phyloP scores from a whole-genome alignment of 2,329 filamentous ascomycete genomes.

The Diaporthe amygdali region DNA sequence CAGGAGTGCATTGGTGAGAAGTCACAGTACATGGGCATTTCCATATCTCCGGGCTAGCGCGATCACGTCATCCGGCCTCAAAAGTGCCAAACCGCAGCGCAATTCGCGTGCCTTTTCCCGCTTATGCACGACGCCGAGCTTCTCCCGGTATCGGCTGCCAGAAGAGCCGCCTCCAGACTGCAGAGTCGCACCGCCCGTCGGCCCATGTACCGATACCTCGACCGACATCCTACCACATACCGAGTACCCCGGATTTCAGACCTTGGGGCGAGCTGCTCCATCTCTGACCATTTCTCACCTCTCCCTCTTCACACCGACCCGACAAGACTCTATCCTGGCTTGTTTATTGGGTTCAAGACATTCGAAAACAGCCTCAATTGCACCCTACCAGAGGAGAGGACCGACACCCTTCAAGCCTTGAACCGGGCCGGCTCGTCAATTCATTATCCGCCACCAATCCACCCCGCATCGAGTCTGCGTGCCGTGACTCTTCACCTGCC shows the following conservation, averaged over 20 bases:
- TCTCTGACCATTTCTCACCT: background rate
- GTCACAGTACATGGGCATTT: background rate
- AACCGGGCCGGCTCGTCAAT: background rate
- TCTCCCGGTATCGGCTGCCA: constrained; percentile 14
- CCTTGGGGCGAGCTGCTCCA: background rate
- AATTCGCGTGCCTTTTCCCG: background rate
- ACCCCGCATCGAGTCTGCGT: constrained; percentile 9
- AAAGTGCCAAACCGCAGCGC: background rate
- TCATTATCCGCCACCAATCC: background rate
- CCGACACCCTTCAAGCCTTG: background rate
- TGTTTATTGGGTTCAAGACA: background rate
- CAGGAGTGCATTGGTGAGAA: background rate
- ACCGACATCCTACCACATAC: background rate
- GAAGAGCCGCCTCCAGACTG: background rate
- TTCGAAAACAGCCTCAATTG: background rate
- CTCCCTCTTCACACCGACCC: background rate
- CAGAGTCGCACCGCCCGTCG: background rate
- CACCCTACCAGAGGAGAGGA: background rate
- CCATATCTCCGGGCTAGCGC: background rate
- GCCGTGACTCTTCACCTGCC: constrained; percentile 3
- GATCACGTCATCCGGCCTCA: constrained; percentile 5
- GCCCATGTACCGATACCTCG: constrained; percentile 15
- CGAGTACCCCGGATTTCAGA: constrained; percentile 17
- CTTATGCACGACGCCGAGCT: background rate
- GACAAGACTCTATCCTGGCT: background rate